Evolutionary conservation across 305 asterid genomes (phyloP).

Genomic region (Fraxinus baroniana): DNA sequence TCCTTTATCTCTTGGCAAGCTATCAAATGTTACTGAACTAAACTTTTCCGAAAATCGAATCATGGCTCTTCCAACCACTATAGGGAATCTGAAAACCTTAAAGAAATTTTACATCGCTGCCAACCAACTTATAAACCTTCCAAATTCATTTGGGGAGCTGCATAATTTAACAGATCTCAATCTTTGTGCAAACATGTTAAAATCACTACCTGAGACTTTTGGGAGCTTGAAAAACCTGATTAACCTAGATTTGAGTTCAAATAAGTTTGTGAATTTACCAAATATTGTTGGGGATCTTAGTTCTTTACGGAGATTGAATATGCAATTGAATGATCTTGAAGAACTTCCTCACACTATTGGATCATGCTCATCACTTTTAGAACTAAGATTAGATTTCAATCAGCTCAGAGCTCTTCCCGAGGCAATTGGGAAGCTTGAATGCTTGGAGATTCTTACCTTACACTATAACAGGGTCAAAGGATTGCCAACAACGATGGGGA

Average conservation of each 20-base stretch:
- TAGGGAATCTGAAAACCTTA: slow-evolving; percentile 47
- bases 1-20: slow-evolving; percentile 73
- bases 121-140: slow-evolving; percentile 83
- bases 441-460: slow-evolving; percentile 66
- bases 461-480: slow-evolving; percentile 61
- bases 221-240: slow-evolving; percentile 49
- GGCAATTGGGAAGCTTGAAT: slow-evolving; percentile 56
- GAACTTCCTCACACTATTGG: slow-evolving; percentile 73
- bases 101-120: slow-evolving; percentile 57
- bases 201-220: slow-evolving; percentile 69
- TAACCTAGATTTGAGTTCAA: slow-evolving; percentile 70
- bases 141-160: slow-evolving; percentile 66
- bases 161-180: slow-evolving; percentile 54
- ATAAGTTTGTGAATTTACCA: slow-evolving; percentile 60
- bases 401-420: slow-evolving; percentile 75
- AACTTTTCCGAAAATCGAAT: slow-evolving; percentile 59
- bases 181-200: slow-evolving; percentile 61
- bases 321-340: slow-evolving; percentile 65
- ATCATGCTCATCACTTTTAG: slow-evolving; percentile 60
- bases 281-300: slow-evolving; percentile 45
- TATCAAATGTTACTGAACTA: slow-evolving; percentile 49
- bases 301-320: slow-evolving; percentile 53
- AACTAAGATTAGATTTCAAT: slow-evolving; percentile 75
- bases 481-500: slow-evolving; percentile 64
- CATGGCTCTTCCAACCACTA: slow-evolving; percentile 76